Base-by-base conservation (phyloP, 176 grass and related monocot genomes). In the Triticum urartu region DNA sequence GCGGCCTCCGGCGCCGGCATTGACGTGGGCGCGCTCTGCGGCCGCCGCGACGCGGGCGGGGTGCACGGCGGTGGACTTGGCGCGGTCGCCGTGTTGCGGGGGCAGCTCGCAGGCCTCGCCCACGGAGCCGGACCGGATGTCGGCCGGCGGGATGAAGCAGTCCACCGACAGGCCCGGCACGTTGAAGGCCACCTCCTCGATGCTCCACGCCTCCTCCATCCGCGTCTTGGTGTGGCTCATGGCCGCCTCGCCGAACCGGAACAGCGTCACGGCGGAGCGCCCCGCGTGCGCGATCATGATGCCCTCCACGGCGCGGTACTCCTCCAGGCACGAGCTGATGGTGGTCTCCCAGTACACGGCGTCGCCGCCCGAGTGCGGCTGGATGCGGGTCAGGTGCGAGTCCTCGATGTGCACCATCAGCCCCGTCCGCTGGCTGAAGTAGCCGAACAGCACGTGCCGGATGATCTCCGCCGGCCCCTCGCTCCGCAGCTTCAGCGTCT, bases 121-220 rank as follows among this genome's bases (percentile, higher is more conserved):
- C 20, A 99, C 69, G 78, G 92, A 89, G 25, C 89, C 88, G 7
- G 87, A 92, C 14, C 85, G 86, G 52, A 98, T 95, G 78, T 98
- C 96, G 28, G 96, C 96, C 2, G 93, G 96, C 68, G 96, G 95
- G 47, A 98, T 98, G 88, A 98, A 98, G 89, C 96, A 98, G 72
- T 98, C 96, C 7, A 89, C 62, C 17, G 96, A 98, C 9, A 98
- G 82, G 0, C 96, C 96, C 0, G 92, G 96, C 0, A 98, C 93
- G 84, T 98, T 98, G 88, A 95, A 98, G 3, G 92, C 96, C 59
- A 98, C 93, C 92, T 98, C 96, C 76, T 98, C 96, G 87, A 98
- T 95, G 88, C 69, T 93, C 96, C 96, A 98, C 0, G 87, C 76
- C 84, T 98, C 96, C 90, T 98, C 93, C 96, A 98, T 98, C 22